A percentile compares a stretch with the other conserved stretches of the same genome.
phyloP scores from a whole-genome alignment of 352 stramenopile genomes.

The Phytophthora colocasiae region DNA sequence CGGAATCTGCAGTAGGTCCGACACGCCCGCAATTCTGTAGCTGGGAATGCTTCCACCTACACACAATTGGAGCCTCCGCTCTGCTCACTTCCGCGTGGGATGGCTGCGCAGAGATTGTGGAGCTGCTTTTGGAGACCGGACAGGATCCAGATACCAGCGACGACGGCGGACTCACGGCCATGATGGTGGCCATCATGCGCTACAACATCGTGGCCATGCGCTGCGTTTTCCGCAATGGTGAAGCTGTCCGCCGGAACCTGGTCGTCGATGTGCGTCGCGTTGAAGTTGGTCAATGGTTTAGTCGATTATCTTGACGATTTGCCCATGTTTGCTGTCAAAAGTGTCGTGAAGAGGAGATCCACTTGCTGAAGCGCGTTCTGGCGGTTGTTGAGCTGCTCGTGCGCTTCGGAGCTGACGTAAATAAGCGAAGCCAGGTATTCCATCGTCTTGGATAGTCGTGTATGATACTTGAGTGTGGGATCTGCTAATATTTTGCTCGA shows the following conservation, averaged over 20 bases:
- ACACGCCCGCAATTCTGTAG: slow-evolving; percentile 22
- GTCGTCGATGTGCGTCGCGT: slow-evolving; percentile 31
- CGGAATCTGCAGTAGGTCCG: background rate
- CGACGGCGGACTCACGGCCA: slow-evolving; percentile 25
- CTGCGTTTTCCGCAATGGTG: slow-evolving; percentile 32
- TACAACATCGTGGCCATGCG: slow-evolving; percentile 34
- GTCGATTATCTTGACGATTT: slow-evolving; percentile 15
- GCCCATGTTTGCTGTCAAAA: background rate
- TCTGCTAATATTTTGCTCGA: background rate
- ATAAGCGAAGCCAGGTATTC: slow-evolving; percentile 14
- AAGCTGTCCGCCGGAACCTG: slow-evolving; percentile 25
- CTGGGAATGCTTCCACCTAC: slow-evolving; percentile 34
- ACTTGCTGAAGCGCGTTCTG: slow-evolving; percentile 7
- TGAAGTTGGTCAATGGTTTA: background rate
- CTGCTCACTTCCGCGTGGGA: slow-evolving; percentile 34
- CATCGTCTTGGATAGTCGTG: too few relatives aligned
- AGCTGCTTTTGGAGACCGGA: slow-evolving; percentile 24
- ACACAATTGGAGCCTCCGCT: slow-evolving; percentile 25
- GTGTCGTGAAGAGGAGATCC: slow-evolving; percentile 25
- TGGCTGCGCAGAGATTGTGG: slow-evolving; percentile 15
- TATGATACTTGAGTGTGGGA: background rate
- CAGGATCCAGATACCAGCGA: slow-evolving; percentile 31
- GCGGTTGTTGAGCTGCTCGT: slow-evolving; percentile 15
- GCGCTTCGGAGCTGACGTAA: slow-evolving; percentile 17
- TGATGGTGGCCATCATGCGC: slow-evolving; percentile 34